Evolutionary conservation across 768 basidiomycete species (phyloP), one percentile per base, ranked within the genome.

Genomic region (Melanogaster broomeanus): DNA sequence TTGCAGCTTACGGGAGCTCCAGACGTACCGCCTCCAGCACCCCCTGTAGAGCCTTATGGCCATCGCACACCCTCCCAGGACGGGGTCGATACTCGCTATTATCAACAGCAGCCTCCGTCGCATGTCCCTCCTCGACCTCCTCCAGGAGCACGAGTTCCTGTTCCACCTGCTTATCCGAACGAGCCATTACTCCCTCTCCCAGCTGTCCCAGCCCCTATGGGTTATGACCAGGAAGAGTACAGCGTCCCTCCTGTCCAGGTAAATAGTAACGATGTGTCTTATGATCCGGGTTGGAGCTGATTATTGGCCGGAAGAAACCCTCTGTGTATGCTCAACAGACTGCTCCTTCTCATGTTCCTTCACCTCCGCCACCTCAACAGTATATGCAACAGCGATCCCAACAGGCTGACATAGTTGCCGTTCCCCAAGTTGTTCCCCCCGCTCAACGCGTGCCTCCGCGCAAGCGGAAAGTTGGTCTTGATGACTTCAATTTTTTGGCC

Each of bases 401-500:
- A 52, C 69, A 65, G 52, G 52, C 57, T 30, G 67, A 71, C 16
- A 24, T 55, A 19, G 51, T 40, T 9, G 41, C 42, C 38, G 10
- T 53, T 21, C 61, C 59, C 27, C 77, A 71, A 49, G 70, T 68
- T 39, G 56, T 63, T 45, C 72, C 72, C 45, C 66, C 74, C 25
- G 66, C 64, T n/a, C 66, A 63, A 38, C 77, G 79, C 48, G 72
- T 75, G 30, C 71, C 70, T 13, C 67, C 77, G 22, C 77, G 77
- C 41, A 87, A 86, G 69, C 82, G 93, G 46, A 96, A 95, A 69
- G 90, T 99, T 55, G 94, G 95, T 2, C 77, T 99, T 34, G 95
- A 98, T 66, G 97, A 98, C 68, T 99, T 99, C 79, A 98, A 98
- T 64, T 98, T 99, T 79, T 74, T 99, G 49, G 94, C 97, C 22